These are phyloP conservation scores for Colletotrichum agaves DNA, from an alignment of 2,329 filamentous ascomycete species.

Conservation along the genomic window DNA sequence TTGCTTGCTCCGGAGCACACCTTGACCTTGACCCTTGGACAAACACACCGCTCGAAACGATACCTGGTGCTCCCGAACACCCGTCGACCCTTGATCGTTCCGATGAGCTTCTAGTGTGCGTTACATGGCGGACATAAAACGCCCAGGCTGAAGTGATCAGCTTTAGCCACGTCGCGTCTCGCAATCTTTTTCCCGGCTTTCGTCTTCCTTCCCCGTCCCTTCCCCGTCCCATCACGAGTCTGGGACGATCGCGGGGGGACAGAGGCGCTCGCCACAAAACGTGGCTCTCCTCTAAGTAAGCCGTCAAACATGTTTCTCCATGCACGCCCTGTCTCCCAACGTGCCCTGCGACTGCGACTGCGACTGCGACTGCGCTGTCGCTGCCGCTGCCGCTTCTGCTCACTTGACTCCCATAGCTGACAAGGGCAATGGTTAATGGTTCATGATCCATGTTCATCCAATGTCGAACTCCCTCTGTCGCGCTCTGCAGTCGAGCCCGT, in stretches of 20 bases:
- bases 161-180: constrained; percentile 5
- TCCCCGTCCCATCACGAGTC: background rate
- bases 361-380: background rate
- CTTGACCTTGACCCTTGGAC: background rate
- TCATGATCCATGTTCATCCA: constrained; percentile 30
- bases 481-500: constrained; percentile 11
- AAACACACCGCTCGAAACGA: constrained; percentile 4
- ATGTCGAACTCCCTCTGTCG: constrained; percentile 13
- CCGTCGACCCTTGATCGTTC: constrained; percentile 20
- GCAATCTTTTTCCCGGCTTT: background rate
- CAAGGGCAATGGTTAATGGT: background rate
- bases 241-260: constrained; percentile 7
- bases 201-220: background rate
- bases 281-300: constrained; percentile 17
- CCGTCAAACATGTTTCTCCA: constrained; percentile 21
- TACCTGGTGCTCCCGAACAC: constrained; percentile 26
- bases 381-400: background rate
- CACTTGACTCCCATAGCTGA: background rate
- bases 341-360: background rate
- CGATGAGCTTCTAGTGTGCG: constrained; percentile 7
- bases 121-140: constrained; percentile 15
- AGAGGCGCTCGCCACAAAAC: constrained; percentile 31
- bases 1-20: constrained; percentile 4
- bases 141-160: constrained; percentile 2
- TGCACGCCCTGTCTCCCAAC: constrained; percentile 23